Conservation (phyloP, 2,329 filamentous ascomycete genomes). For the Pleomassaria siparia region DNA sequence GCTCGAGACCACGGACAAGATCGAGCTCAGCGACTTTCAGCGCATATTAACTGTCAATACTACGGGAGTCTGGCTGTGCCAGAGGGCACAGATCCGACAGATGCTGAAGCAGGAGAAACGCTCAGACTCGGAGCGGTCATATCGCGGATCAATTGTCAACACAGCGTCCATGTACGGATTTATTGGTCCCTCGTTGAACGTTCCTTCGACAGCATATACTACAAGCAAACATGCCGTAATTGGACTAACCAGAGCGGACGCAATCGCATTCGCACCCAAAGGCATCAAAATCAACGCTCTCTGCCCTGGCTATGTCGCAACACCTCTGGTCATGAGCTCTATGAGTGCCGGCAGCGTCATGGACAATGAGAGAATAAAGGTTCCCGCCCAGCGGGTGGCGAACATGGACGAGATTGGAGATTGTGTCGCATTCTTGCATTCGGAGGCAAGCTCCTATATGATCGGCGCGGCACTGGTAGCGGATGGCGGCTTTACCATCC, state of each 20-base stretch:
- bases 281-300: slow-evolving; percentile 63
- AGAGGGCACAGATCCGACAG: slow-evolving; percentile 54
- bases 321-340: slow-evolving; percentile 40
- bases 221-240: slow-evolving; percentile 58
- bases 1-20: slow-evolving; percentile 49
- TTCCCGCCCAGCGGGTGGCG: slow-evolving; percentile 52
- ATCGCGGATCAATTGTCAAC: slow-evolving; percentile 58
- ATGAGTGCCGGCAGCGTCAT: slow-evolving; percentile 25
- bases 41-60: slow-evolving; percentile 57
- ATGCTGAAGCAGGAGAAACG: slow-evolving; percentile 55
- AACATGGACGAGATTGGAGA: slow-evolving; percentile 70
- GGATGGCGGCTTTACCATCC: slow-evolving; percentile 50
- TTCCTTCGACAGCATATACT: slow-evolving; percentile 52
- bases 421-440: slow-evolving; percentile 69
- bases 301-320: slow-evolving; percentile 56
- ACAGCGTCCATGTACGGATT: slow-evolving; percentile 56
- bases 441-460: slow-evolving; percentile 71
- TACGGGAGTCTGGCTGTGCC: slow-evolving; percentile 60
- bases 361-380: slow-evolving; percentile 42
- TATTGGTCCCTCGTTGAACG: slow-evolving; percentile 39
- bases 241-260: slow-evolving; percentile 58
- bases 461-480: slow-evolving; percentile 72
- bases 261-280: slow-evolving; percentile 52
- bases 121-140: slow-evolving; percentile 31
- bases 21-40: slow-evolving; percentile 52